Percentiles rank a stretch among this genome's conserved stretches.
Evolutionary conservation across 441 rosid genomes (phyloP).

Genomic region (Populus hybrid): DNA sequence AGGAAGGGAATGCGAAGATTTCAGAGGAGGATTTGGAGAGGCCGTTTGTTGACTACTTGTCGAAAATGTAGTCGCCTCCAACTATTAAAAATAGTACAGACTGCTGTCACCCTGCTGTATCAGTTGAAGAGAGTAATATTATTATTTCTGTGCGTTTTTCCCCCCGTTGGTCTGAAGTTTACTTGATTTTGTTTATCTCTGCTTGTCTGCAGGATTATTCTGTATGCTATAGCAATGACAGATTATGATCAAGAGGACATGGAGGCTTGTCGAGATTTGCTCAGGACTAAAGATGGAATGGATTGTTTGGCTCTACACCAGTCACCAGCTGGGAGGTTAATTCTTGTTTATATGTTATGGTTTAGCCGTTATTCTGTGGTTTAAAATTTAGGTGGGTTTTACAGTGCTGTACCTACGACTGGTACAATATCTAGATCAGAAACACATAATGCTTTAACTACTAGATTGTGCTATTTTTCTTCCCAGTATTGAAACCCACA

Average conservation of each 20-base stretch:
- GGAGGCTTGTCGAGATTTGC: conserved; percentile 37
- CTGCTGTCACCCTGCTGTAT: conserved; percentile 27
- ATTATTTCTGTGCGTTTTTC: background rate
- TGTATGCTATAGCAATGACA: conserved; percentile 78
- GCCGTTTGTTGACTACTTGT: conserved; percentile 65
- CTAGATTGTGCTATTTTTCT: no score
- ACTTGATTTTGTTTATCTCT: conserved; percentile 4
- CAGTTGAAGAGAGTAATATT: conserved; percentile 29
- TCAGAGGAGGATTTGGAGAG: conserved; percentile 18
- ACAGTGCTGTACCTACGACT: background rate
- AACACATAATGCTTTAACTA: background rate
- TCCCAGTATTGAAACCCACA: background rate
- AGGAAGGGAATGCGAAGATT: conserved; percentile 32
- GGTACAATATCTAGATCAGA: background rate
- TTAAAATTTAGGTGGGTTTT: background rate
- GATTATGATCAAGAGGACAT: conserved; percentile 71
- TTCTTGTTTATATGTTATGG: background rate
- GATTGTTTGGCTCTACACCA: conserved; percentile 70
- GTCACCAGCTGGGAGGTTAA: conserved; percentile 78
- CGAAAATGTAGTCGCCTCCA: conserved; percentile 62
- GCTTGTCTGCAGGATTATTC: conserved; percentile 54
- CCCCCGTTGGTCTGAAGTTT: background rate
- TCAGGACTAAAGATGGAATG: conserved; percentile 75
- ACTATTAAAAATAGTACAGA: conserved; percentile 77
- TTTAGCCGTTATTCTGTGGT: background rate